A percentile compares a stretch with the other conserved stretches of the same genome.
Evolutionary conservation across 129 eudicot genomes (phyloP).

Genomic region (Escallonia herrerae): DNA sequence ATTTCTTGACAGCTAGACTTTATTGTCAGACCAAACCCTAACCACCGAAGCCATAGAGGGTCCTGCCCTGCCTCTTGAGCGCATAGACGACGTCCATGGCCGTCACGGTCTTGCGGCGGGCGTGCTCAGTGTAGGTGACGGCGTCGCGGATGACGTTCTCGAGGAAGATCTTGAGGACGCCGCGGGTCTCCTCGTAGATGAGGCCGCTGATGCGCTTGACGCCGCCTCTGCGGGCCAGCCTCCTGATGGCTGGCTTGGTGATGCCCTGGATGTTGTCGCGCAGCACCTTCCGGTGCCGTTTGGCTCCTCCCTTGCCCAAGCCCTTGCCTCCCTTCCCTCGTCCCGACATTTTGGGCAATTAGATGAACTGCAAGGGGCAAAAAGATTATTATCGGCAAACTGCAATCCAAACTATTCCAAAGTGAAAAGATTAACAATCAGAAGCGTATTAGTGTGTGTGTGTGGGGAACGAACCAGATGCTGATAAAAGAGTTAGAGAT

Average conservation of each 20-base stretch:
- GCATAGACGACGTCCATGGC: slow-evolving; percentile 11
- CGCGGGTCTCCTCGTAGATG: slow-evolving; percentile 4
- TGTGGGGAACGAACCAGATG: too few relatives aligned
- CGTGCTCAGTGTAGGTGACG: slow-evolving; percentile 5
- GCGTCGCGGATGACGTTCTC: slow-evolving; percentile 7
- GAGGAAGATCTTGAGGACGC: slow-evolving; percentile 7
- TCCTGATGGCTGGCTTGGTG: too few relatives aligned
- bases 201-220: too few relatives aligned
- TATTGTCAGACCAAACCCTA: not conserved
- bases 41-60: slow-evolving; percentile 8
- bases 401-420: too few relatives aligned
- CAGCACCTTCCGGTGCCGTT: too few relatives aligned
- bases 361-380: too few relatives aligned
- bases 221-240: too few relatives aligned
- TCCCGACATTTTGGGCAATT: not conserved
- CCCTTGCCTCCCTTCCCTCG: not conserved
- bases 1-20: slow-evolving; percentile 10
- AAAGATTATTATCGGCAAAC: too few relatives aligned
- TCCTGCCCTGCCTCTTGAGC: slow-evolving; percentile 10
- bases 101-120: slow-evolving; percentile 7
- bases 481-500: too few relatives aligned
- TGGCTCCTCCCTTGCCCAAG: not conserved
- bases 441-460: too few relatives aligned
- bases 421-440: too few relatives aligned
- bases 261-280: too few relatives aligned